These are phyloP conservation scores for Aureobasidium subglaciale DNA, from an alignment of 2,329 filamentous ascomycete genomes.

Conservation along the genomic window DNA sequence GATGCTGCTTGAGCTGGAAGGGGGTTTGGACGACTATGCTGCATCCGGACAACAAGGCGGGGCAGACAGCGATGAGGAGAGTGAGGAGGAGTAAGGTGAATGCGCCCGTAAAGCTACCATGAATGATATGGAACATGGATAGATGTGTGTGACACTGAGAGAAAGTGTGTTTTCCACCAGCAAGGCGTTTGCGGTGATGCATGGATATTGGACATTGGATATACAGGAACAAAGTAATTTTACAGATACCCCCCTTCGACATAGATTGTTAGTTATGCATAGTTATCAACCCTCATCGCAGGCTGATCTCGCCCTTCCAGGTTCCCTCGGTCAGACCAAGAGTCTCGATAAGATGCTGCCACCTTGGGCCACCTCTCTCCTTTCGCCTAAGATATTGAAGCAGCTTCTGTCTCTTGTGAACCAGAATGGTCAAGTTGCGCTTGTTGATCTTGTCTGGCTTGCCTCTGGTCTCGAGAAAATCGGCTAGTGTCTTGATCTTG, in stretches of 20 bases:
- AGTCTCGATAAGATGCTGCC: slow-evolving; percentile 76
- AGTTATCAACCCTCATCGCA: slow-evolving; percentile 39
- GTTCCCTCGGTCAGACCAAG: slow-evolving; percentile 81
- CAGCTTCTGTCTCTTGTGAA: slow-evolving; percentile 84
- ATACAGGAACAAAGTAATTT: slow-evolving; percentile 11
- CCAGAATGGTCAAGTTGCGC: slow-evolving; percentile 74
- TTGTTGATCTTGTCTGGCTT: slow-evolving; percentile 92
- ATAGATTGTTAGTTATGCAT: not conserved
- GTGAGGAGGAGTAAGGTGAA: slow-evolving; percentile 34
- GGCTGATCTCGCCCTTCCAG: slow-evolving; percentile 81
- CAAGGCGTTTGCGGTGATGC: not conserved
- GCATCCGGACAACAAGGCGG: slow-evolving; percentile 17
- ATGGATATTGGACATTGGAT: slow-evolving; percentile 5
- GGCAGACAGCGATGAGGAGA: slow-evolving; percentile 33
- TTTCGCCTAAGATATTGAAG: slow-evolving; percentile 79
- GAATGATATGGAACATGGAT: not conserved
- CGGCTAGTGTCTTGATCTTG: slow-evolving; percentile 78
- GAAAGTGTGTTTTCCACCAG: not conserved
- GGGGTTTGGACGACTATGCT: slow-evolving; percentile 24
- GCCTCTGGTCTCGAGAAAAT: slow-evolving; percentile 62
- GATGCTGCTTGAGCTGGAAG: slow-evolving; percentile 36
- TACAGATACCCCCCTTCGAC: slow-evolving; percentile 9
- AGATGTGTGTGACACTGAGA: not conserved
- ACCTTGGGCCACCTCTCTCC: slow-evolving; percentile 85
- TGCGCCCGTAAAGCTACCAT: not conserved